Conservation (phyloP, 176 grass and related monocot genomes). For the Carex parvula region DNA sequence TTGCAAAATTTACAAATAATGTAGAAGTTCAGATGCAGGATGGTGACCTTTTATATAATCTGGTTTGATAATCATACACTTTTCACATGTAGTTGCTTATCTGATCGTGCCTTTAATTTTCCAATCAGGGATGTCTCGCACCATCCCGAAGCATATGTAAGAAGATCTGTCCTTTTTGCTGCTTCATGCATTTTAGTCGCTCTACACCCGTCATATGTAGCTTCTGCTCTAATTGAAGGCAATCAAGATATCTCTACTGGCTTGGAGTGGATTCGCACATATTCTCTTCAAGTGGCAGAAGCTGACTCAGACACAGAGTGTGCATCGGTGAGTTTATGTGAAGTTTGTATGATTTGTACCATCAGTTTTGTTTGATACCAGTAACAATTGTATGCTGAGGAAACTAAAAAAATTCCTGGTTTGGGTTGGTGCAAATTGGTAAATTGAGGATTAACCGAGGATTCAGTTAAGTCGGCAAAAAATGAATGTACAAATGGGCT, state of each 20-base stretch:
- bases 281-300: conserved; percentile 73
- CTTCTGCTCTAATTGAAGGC: conserved; percentile 79
- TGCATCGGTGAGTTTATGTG: conserved; percentile 51
- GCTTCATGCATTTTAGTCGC: conserved; percentile 86
- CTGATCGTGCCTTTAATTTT: background rate
- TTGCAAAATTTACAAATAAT: background rate
- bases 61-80: background rate
- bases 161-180: conserved; percentile 78
- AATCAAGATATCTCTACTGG: conserved; percentile 67
- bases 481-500: background rate
- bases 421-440: background rate
- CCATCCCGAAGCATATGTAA: conserved; percentile 94
- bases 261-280: conserved; percentile 87
- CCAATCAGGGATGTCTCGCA: conserved; percentile 52
- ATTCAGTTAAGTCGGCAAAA: background rate
- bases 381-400: background rate
- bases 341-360: background rate
- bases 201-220: conserved; percentile 76
- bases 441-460: background rate
- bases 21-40: background rate
- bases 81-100: background rate
- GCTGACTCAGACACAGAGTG: conserved; percentile 80
- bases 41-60: background rate
- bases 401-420: background rate
- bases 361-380: background rate